These are phyloP conservation scores for Sporothrix variecibatus DNA, from an alignment of 2,329 filamentous ascomycete genomes.

Conservation along the genomic window DNA sequence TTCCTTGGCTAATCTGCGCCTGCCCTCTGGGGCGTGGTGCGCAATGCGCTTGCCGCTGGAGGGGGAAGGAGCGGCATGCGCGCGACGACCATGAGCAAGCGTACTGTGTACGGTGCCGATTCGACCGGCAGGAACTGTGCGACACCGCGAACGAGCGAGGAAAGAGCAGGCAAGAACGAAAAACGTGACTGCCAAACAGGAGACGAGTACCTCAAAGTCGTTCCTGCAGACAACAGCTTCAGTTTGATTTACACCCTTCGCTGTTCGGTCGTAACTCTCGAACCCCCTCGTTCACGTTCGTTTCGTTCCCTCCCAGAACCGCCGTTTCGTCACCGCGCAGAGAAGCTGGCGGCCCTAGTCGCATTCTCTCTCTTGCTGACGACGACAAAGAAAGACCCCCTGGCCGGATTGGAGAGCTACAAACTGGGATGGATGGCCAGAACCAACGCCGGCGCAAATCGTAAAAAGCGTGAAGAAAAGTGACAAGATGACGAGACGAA, in stretches of 20 bases:
- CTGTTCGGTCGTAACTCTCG: not conserved
- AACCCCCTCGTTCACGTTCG: not conserved
- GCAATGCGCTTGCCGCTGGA: slow-evolving; percentile 25
- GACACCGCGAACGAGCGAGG: slow-evolving; percentile 9
- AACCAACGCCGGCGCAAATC: not conserved
- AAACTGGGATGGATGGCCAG: slow-evolving; percentile 8
- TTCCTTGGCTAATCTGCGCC: slow-evolving; percentile 22
- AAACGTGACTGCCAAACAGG: not conserved
- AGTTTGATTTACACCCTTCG: not conserved
- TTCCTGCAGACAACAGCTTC: not conserved
- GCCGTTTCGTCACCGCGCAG: slow-evolving; percentile 13
- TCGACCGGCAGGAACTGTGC: slow-evolving; percentile 25
- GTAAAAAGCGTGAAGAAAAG: not conserved
- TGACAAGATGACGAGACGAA: not conserved
- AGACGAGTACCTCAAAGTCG: not conserved
- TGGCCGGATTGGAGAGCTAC: not conserved
- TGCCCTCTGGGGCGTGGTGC: slow-evolving; percentile 5
- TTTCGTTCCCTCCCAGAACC: slow-evolving; percentile 1
- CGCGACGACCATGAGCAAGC: not conserved
- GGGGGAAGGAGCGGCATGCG: slow-evolving; percentile 16
- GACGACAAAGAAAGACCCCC: slow-evolving; percentile 15
- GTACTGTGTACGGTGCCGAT: slow-evolving; percentile 26
- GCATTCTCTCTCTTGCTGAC: slow-evolving; percentile 7
- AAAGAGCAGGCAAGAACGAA: not conserved
- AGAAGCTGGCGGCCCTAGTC: slow-evolving; percentile 15